Base-by-base conservation (phyloP, 768 basidiomycete species). In the Kockovaella imperatae region DNA sequence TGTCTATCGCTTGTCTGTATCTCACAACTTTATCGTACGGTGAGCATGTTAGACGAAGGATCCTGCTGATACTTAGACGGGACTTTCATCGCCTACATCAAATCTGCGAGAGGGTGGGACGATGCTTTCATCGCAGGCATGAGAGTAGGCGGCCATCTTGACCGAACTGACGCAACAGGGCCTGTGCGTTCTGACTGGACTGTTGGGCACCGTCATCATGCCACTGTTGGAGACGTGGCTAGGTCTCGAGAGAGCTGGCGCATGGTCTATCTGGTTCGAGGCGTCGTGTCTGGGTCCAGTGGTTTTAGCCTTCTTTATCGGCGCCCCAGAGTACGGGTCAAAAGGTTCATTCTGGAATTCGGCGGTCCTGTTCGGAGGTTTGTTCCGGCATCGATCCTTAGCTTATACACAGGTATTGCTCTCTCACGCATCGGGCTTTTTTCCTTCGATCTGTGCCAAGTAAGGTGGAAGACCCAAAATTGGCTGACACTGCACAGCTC, bases 51-150 rank as follows among this genome's bases (percentile, higher is more conserved):
- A 15, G 34, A 23, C 31, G 17, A 29, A 7, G 38, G 26, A 49
- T 48, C 18, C 36, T 24, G 15, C 41, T 45, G 14, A 31, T 28
- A 5, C 2, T 0, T 30, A 62, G 70, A 69, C 34, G 68, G 68
- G 2, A 67, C 67, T 29, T 68, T 71, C 52, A 62, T 71, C 28
- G 60, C 66, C 10, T 71, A 68, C 45, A 63, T 71, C 56, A 69
- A 71, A 35, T 50, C 61, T 0, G 67, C 64, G 28, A 41, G 60
- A 31, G 50, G 51, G 3, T 62, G 62, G 28, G 60, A 64, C 35
- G 68, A 71, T 44, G 47, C 56, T 5, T 65, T 69, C 47, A 64
- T 71, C 28, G 60, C 67, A 1, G 32, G 46, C 25, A 69, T 66
- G 64, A 49, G 67, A 29, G 50, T 49, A 44, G 46, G 54, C 36